Conservation (phyloP, 208 protist genomes). For the Kentomonas sorsogonicus region DNA sequence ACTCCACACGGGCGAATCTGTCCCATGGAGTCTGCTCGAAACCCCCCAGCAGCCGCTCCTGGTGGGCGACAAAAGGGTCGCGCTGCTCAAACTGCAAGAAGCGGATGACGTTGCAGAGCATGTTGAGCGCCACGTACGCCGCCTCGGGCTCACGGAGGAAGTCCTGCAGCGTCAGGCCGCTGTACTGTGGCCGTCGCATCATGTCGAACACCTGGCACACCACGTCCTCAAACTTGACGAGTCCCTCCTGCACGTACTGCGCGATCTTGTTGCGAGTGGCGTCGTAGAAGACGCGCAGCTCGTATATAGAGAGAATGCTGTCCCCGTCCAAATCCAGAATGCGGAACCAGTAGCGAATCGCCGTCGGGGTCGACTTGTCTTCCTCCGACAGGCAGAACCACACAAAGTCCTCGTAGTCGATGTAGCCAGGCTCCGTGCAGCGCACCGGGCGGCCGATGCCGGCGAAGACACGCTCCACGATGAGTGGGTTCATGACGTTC, state of each 20-base stretch:
- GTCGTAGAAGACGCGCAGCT: slow-evolving; percentile 92
- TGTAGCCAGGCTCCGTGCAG: slow-evolving; percentile 37
- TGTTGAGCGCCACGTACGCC: slow-evolving; percentile 86
- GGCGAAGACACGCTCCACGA: slow-evolving; percentile 78
- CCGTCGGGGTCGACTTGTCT: slow-evolving; percentile 89
- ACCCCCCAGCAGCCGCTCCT: slow-evolving; percentile 59
- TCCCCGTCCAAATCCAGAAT: slow-evolving; percentile 93
- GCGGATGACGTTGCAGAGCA: slow-evolving; percentile 91
- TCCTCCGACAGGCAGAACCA: slow-evolving; percentile 95
- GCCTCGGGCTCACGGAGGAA: slow-evolving; percentile 76
- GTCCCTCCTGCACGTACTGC: slow-evolving; percentile 53
- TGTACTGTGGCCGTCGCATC: slow-evolving; percentile 49
- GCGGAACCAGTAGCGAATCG: slow-evolving; percentile 95
- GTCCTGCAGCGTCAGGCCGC: slow-evolving; percentile 78
- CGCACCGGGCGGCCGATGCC: slow-evolving; percentile 43
- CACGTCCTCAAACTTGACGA: slow-evolving; percentile 82
- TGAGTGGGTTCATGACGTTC: slow-evolving; percentile 67
- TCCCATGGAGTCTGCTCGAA: slow-evolving; percentile 88
- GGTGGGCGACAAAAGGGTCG: slow-evolving; percentile 83
- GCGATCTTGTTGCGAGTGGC: slow-evolving; percentile 80
- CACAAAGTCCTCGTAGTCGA: slow-evolving; percentile 95
- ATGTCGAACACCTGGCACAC: slow-evolving; percentile 94
- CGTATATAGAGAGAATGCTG: slow-evolving; percentile 90
- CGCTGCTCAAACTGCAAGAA: slow-evolving; percentile 92
- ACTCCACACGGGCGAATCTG: slow-evolving; percentile 89